Base-by-base conservation (phyloP, 331 rosid genomes). In the Dryas integrifolia region DNA sequence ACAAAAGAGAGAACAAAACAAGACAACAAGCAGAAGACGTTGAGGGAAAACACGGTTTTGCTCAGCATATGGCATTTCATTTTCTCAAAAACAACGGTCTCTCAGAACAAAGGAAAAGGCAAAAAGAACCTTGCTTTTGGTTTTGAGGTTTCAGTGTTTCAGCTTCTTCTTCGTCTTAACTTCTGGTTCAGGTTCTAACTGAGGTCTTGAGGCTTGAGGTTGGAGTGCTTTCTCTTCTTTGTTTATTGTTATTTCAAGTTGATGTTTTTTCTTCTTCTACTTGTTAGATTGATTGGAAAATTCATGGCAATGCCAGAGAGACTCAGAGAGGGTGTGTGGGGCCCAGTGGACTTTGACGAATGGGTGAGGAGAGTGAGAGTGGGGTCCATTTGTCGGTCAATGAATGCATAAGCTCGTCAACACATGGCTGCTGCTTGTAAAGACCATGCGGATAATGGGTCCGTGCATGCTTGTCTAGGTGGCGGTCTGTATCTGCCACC, bases 51-150 rank as follows among this genome's bases (percentile, higher is more conserved):
- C 67, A 48, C 44, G 30, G 79, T 49, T 50, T 62, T 63, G 11
- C 35, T 39, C 4, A 12, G 61, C 68, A 45, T 1, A 38, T 6
- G 55, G 76, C 81, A 68, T 75, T 62, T 83, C 86, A 83, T 83
- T 51, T 75, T 79, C 57, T 12, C 59, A 8, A 12, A 51, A 48
- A 12, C 30, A 12, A 30, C 35, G 35, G 35, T 30, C 35, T 30
- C 35, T 30, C 35, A 30, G 35, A 30, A 30, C 35, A 30, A 30
- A 30, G 35, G 35, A 60, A 2, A 21, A 18, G 35, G 47, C 2
- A n/a, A 14, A 62, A 5, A 11, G 6, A 1, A 7, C 52, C 13
- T 0, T 64, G 51, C 7, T 66, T 47, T 10, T 5, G 38, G 2
- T 11, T 5, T 7, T 16, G 64, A 0, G 8, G 4, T 10, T 50